Percentiles rank a stretch among this genome's conserved stretches.
Conservation (phyloP, 306 rosid species). For the Citrullus colocynthis region DNA sequence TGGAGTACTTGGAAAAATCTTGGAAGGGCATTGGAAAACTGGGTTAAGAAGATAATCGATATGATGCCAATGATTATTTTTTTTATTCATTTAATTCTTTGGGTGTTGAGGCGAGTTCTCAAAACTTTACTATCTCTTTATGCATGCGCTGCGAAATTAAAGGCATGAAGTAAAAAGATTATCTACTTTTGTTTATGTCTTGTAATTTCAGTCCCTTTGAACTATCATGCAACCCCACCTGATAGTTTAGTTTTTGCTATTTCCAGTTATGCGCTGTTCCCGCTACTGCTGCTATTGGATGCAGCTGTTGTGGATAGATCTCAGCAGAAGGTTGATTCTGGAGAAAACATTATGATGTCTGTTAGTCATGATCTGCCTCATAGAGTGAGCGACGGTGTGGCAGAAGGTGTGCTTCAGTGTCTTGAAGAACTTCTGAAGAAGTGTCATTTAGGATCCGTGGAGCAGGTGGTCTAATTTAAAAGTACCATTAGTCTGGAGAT, state of each 20-base stretch:
- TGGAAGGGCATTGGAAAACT: neutral
- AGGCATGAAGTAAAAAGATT: neutral
- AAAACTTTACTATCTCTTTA: neutral
- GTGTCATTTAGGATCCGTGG: constrained; percentile 66
- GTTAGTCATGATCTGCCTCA: constrained; percentile 19
- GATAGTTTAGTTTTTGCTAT: neutral
- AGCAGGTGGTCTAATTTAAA: constrained; percentile 51
- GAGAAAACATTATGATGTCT: constrained; percentile 19
- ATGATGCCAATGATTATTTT: neutral
- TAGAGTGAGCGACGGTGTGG: constrained; percentile 59
- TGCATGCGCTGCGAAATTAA: neutral
- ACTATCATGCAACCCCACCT: neutral
- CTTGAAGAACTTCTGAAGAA: constrained; percentile 71
- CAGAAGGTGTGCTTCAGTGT: constrained; percentile 80
- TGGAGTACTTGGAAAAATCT: neutral
- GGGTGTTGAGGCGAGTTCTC: neutral
- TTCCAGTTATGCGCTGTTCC: constrained; percentile 71
- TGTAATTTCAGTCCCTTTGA: neutral
- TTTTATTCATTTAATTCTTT: neutral
- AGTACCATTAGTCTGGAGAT: neutral
- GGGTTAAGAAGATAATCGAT: neutral
- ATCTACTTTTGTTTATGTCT: neutral
- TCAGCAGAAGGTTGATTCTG: constrained; percentile 35
- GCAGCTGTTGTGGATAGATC: constrained; percentile 66
- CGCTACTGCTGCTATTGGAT: constrained; percentile 70